Evolutionary conservation across 768 basidiomycete species (phyloP), one percentile per base, ranked within the genome.

Genomic region (Auricularia sp.): DNA sequence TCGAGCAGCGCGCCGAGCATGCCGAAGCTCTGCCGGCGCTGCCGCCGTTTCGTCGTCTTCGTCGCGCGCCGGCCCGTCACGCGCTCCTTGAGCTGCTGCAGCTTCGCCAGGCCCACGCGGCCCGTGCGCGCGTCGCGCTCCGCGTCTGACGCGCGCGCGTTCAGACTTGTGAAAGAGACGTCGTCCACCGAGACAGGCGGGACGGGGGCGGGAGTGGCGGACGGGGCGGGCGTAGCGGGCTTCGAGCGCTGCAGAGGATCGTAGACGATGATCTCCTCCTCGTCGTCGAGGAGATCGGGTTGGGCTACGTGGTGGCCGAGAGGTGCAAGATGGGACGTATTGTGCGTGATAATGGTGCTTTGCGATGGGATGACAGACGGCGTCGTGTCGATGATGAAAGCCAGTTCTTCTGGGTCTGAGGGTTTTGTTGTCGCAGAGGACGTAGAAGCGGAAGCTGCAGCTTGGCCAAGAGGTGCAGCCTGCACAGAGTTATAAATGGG

Each of bases 311-410:
- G 42, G 23, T 70, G 39, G 39, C 64, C 16, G 62, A 21, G 23
- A 61, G 47, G 47, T 36, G 44, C 44, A 61, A 14, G 35, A n/a
- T 16, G 64, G 35, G 60, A 34, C 43, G 4, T 67, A 64, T 23
- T 39, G n/a, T 70, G 39, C 39, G 39, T 68, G 33, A 64, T 64
- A 58, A 65, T 65, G 23, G 59, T 63, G 34, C 47, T 16, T 21
- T 61, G 59, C 39, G n/a, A 29, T 44, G 44, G 60, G 36, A 16
- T 54, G 62, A 56, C 59, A 1, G 65, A 62, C 12, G 81, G 77
- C 16, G 70, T 71, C 0, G 79, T 79, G 66, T 84, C 83, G 35
- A 84, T 70, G 66, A 74, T 78, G 59, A 80, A 72, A 1, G 79
- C 7, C 8, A 5, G 8, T 14, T 42, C 39, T 14, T 42, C 39